Conservation (phyloP, 2,329 filamentous ascomycete genomes). For the Nannizziopsis arthrosporioides region DNA sequence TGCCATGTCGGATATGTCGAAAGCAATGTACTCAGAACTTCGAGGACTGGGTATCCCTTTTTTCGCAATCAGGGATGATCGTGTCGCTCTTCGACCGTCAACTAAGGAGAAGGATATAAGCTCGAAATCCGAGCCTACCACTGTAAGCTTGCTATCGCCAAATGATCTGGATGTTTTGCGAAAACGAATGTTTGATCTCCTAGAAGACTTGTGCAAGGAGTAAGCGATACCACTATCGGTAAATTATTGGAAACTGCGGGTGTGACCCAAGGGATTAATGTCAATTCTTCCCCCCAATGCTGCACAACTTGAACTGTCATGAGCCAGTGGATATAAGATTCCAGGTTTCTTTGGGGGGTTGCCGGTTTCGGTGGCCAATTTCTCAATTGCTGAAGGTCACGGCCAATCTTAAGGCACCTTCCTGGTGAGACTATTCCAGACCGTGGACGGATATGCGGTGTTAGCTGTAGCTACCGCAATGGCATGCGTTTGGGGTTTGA, state of each 20-base stretch:
- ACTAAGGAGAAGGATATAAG: constrained; percentile 2
- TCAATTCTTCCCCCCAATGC: constrained; percentile 39
- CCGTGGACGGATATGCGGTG: too few relatives aligned
- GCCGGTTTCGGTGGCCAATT: too few relatives aligned
- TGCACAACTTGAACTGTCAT: too few relatives aligned
- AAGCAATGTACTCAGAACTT: constrained; percentile 45
- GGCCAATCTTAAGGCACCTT: too few relatives aligned
- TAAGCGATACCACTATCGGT: neutral
- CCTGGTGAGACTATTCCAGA: too few relatives aligned
- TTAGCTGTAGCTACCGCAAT: too few relatives aligned
- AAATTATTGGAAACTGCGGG: neutral
- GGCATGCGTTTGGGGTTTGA: too few relatives aligned
- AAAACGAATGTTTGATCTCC: constrained; percentile 38
- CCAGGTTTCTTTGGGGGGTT: too few relatives aligned
- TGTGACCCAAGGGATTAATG: too few relatives aligned
- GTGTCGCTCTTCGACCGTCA: constrained; percentile 24
- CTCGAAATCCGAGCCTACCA: neutral
- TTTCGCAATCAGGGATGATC: constrained; percentile 41
- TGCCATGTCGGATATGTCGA: constrained; percentile 48
- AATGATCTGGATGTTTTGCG: constrained; percentile 36
- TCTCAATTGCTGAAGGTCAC: too few relatives aligned
- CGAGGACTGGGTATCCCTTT: constrained; percentile 50
- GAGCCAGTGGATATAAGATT: too few relatives aligned
- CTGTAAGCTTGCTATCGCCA: constrained; percentile 26
- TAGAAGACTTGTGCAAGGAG: constrained; percentile 41